A percentile compares a stretch with the other conserved stretches of the same genome.
Evolutionary conservation across 2,329 filamentous ascomycete genomes (phyloP).

Genomic region (Phaeophleospora eucalypticola): DNA sequence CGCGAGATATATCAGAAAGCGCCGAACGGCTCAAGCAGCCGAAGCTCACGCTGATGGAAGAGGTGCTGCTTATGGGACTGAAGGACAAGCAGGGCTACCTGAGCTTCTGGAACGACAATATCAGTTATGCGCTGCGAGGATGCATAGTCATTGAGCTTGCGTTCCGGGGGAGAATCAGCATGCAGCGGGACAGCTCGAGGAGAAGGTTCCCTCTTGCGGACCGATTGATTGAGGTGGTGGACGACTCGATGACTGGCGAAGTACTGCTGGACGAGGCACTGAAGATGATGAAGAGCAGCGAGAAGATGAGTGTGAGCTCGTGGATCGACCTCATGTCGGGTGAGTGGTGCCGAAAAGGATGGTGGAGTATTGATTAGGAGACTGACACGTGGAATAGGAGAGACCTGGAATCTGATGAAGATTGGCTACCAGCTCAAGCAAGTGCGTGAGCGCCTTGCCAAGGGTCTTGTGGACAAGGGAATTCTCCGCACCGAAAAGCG

Average conservation of each 20-base stretch:
- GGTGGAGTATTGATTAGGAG: background rate
- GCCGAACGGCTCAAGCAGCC: constrained; percentile 96
- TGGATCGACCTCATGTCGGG: constrained; percentile 99
- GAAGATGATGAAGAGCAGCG: constrained; percentile 99
- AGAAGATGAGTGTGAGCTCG: constrained; percentile 99
- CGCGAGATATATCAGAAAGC: constrained; percentile 93
- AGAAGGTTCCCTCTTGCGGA: constrained; percentile 90
- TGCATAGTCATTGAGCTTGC: constrained; percentile 98
- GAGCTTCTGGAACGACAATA: constrained; percentile 99
- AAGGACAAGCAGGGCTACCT: constrained; percentile 99
- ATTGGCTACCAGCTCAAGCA: constrained; percentile 99
- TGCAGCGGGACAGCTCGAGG: constrained; percentile 93
- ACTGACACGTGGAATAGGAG: constrained; percentile 56
- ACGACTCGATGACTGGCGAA: constrained; percentile 93
- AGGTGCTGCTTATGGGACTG: constrained; percentile 87
- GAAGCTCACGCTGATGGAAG: constrained; percentile 98
- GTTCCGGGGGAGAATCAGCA: constrained; percentile 91
- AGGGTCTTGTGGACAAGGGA: constrained; percentile 97
- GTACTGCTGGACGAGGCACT: constrained; percentile 94
- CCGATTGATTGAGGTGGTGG: constrained; percentile 91
- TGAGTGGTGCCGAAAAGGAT: constrained; percentile 44
- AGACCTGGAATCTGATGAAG: constrained; percentile 99
- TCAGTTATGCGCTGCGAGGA: constrained; percentile 92
- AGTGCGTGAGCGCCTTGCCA: constrained; percentile 93
- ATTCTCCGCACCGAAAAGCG: constrained; percentile 98